Evolutionary conservation across 2,329 filamentous ascomycete genomes (phyloP), one percentile per base, ranked within the genome.

Genomic region (Microcyclosporella mali): DNA sequence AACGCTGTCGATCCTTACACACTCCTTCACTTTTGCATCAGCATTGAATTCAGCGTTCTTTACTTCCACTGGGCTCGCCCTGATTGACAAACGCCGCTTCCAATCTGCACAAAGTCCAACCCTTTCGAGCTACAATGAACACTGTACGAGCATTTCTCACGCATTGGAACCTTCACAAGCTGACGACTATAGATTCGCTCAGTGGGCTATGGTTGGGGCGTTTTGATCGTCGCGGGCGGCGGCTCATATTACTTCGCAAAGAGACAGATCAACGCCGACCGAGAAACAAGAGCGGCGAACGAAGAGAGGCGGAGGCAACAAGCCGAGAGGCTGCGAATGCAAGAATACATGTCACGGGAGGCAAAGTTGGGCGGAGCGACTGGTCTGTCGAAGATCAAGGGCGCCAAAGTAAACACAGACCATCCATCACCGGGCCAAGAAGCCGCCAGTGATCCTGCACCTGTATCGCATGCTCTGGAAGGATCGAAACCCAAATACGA

Each of bases 211-310:
- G 92, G 92, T 61, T 95, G 88, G 92, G 89, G 86, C 56, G 78
- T 88, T 37, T 78, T 97, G 41, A 92, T 89, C 63, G 74, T 84
- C 57, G 88, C 89, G 55, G 92, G 90, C 61, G 92, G 81, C 53
- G 86, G 84, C 51, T 88, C 90, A 59, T 98, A 97, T 74, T 88
- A 86, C 72, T 95, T 95, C 65, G 92, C 92, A 52, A 98, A 98
- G 75, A 78, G 80, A 62, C 83, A 82, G 66, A 94, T 98, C 76
- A 95, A 95, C 64, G 85, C 85, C 56, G 88, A 95, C 67, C 85
- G 90, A 52, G 75, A 78, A 48, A 72, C 79, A 47, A 80, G 86
- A 58, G 78, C 84, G 56, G 81, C 84, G 48, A 76, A 79, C 56
- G 82, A 84, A 69, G 82, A 76, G 69, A 76, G 75, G 56, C 56